phyloP scores from a whole-genome alignment of 1,139 yeast genomes.

The Hyphopichia burtonii region DNA sequence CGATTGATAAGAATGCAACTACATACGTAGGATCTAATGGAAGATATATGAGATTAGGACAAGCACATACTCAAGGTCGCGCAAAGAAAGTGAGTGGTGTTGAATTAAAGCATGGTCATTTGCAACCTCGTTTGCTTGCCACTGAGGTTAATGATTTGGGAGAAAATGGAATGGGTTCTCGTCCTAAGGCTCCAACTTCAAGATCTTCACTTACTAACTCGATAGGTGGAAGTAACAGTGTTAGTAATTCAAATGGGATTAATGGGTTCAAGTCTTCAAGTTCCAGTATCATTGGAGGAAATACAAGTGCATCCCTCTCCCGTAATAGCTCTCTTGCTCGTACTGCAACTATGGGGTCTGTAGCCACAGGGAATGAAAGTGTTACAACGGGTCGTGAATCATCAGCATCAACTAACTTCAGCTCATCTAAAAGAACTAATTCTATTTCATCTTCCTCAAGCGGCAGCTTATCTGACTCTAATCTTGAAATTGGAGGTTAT shows the following conservation, averaged over 20 bases:
- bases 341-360: slow-evolving; percentile 29
- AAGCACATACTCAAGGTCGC: slow-evolving; percentile 22
- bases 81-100: slow-evolving; percentile 46
- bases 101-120: slow-evolving; percentile 72
- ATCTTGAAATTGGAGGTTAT: slow-evolving; percentile 28
- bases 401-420: slow-evolving; percentile 7
- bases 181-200: slow-evolving; percentile 2
- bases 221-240: neutral
- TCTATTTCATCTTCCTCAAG: slow-evolving; percentile 23
- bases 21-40: slow-evolving; percentile 26
- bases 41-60: slow-evolving; percentile 30
- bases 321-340: slow-evolving; percentile 25
- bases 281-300: slow-evolving; percentile 16
- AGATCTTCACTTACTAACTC: neutral
- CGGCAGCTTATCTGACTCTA: slow-evolving; percentile 24
- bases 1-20: slow-evolving; percentile 33
- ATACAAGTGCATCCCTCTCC: slow-evolving; percentile 10
- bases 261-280: slow-evolving; percentile 20
- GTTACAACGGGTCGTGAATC: slow-evolving; percentile 13
- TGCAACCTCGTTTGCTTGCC: slow-evolving; percentile 72
- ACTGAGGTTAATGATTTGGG: slow-evolving; percentile 75
- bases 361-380: slow-evolving; percentile 18
- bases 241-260: neutral
- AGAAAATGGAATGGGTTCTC: slow-evolving; percentile 20
- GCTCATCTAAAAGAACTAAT: slow-evolving; percentile 13